Conservation (phyloP, 2,329 filamentous ascomycete species). For the Emmonsiellopsis sp. region DNA sequence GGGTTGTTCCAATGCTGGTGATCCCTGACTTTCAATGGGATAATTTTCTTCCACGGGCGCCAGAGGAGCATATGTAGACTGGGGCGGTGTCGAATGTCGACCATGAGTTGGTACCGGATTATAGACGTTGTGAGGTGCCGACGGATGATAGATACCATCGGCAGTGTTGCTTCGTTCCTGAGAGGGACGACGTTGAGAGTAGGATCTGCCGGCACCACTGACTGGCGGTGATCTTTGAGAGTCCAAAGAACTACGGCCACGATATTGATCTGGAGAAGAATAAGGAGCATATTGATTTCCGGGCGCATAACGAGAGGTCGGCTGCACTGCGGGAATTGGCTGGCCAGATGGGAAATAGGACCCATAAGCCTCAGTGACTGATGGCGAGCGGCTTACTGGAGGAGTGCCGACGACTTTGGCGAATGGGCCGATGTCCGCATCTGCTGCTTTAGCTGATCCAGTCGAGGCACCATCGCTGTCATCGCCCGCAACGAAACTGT, state of each 20-base stretch:
- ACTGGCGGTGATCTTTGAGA: slow-evolving; percentile 35
- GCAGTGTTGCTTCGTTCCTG: slow-evolving; percentile 28
- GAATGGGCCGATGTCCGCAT: slow-evolving; percentile 66
- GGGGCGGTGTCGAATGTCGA: slow-evolving; percentile 29
- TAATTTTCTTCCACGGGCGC: slow-evolving; percentile 32
- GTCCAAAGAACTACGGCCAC: slow-evolving; percentile 42
- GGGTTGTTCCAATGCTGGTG: background rate
- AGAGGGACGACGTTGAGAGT: slow-evolving; percentile 27
- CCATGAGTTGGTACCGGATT: slow-evolving; percentile 21
- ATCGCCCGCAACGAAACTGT: slow-evolving; percentile 90
- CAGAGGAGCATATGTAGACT: slow-evolving; percentile 28
- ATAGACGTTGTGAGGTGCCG: slow-evolving; percentile 18
- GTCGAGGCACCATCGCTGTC: slow-evolving; percentile 60
- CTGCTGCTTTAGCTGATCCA: slow-evolving; percentile 47
- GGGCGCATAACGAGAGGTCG: slow-evolving; percentile 36
- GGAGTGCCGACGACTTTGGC: slow-evolving; percentile 68
- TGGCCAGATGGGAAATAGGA: slow-evolving; percentile 36
- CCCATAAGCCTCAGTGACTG: slow-evolving; percentile 67
- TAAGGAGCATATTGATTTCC: slow-evolving; percentile 38
- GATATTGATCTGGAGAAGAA: slow-evolving; percentile 44
- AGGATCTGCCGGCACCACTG: slow-evolving; percentile 18
- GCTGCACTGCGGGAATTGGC: slow-evolving; percentile 22
- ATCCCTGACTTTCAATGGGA: slow-evolving; percentile 15
- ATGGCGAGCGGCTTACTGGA: slow-evolving; percentile 65
- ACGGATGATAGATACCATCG: slow-evolving; percentile 26